phyloP scores from a whole-genome alignment of 2,329 filamentous ascomycete species.

The Pyricularia grisea region DNA sequence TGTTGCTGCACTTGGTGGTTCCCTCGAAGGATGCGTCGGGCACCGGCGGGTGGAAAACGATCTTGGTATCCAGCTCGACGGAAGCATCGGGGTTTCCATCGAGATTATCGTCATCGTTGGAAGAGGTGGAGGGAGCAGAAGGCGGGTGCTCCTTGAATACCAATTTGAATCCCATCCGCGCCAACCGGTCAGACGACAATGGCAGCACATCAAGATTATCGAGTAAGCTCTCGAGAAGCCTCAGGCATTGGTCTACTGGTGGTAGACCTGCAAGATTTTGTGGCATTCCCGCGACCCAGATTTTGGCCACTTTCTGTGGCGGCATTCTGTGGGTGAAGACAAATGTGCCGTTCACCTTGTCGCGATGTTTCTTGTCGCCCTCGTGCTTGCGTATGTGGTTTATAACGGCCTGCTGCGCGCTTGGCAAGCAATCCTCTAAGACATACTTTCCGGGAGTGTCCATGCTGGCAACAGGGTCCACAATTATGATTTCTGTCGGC shows the following conservation, averaged over 20 bases:
- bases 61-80: conserved; percentile 11
- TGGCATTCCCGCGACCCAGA: conserved; percentile 36
- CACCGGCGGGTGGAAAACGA: conserved; percentile 38
- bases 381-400: conserved; percentile 22
- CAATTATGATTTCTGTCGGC: conserved; percentile 41
- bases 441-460: conserved; percentile 3
- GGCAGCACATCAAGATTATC: conserved; percentile 26
- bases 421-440: conserved; percentile 19
- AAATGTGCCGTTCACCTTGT: too few species aligned
- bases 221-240: conserved; percentile 23
- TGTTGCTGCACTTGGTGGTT: conserved; percentile 30
- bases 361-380: conserved; percentile 17
- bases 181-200: conserved; percentile 17
- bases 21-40: conserved; percentile 10
- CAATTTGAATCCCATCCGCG: conserved; percentile 25
- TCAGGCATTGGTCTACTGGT: conserved; percentile 31
- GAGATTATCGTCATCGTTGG: conserved; percentile 7
- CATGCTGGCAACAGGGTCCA: conserved; percentile 31
- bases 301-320: conserved; percentile 20
- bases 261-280: background rate
- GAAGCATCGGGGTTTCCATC: conserved; percentile 4
- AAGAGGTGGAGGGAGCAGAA: background rate
- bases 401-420: conserved; percentile 36
- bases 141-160: conserved; percentile 12
- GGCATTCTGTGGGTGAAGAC: conserved; percentile 9